A percentile compares a stretch with the other conserved stretches of the same genome.
These are phyloP conservation scores for Pseudonitzschia delicatissima DNA, from an alignment of 108 stramenopile genomes.

Conservation along the genomic window DNA sequence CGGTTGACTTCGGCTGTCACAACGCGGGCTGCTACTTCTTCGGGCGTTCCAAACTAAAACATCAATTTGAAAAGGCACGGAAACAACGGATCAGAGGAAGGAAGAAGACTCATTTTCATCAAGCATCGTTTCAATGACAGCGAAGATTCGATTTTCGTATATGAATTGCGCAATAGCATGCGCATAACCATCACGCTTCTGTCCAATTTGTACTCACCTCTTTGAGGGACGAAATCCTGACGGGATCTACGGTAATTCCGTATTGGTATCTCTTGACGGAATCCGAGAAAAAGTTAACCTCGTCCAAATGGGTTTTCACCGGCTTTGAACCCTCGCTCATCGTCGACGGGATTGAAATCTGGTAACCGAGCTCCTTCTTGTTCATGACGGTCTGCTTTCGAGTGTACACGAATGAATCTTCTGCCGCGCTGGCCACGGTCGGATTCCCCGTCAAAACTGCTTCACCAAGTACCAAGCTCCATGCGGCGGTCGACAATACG, in stretches of 20 bases:
- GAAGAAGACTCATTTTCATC: neutral
- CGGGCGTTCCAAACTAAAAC: conserved; percentile 73
- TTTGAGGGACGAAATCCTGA: conserved; percentile 55
- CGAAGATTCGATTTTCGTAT: neutral
- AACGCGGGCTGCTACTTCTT: conserved; percentile 78
- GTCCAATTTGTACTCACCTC: conserved; percentile 23
- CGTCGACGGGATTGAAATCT: conserved; percentile 15
- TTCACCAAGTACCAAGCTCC: neutral
- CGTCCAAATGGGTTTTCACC: conserved; percentile 78
- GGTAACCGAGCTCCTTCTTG: conserved; percentile 8
- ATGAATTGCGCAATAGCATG: neutral
- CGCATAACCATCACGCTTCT: too few species aligned
- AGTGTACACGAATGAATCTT: neutral
- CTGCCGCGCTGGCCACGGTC: neutral
- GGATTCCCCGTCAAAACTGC: neutral
- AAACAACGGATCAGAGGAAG: neutral
- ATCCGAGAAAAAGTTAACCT: conserved; percentile 56
- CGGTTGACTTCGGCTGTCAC: conserved; percentile 83
- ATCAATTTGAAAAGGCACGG: neutral
- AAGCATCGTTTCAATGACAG: neutral
- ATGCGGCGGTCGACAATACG: neutral
- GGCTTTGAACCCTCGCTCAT: conserved; percentile 53
- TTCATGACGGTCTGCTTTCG: conserved; percentile 1
- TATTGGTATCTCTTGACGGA: conserved; percentile 48
- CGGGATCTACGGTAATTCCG: conserved; percentile 82